Evolutionary conservation across 495 filamentous ascomycete species (phyloP), one percentile per base, ranked within the genome.

Genomic region (Neurospora sp.): DNA sequence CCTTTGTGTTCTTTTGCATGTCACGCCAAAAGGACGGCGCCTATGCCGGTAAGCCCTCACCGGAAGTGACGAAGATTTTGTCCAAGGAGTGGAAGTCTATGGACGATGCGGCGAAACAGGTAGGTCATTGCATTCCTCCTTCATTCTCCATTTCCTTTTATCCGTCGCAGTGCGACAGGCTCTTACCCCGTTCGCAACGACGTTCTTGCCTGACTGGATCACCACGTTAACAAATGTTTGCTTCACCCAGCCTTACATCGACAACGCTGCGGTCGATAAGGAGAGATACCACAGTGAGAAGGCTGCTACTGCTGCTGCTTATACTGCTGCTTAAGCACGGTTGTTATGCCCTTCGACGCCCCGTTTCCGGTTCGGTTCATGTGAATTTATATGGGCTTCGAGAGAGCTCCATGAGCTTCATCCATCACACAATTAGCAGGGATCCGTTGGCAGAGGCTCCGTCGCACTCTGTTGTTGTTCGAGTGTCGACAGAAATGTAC

Each of bases 81-180:
- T 74, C 71, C n/a, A 54, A 80, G 13, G 88, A 91, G 75, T 95
- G 90, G 90, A 77, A 84, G 72, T 10, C 38, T 84, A 74, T 87
- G 81, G 62, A 84, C 79, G 69, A 72, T 42, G 34, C 87, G 85
- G 83, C 93, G 88, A 80, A 79, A 62, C 70, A 80, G 72, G 83
- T 86, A 84, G 71, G 81, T 76, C 11, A 10, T 59, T 59, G 21
- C 11, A 59, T 28, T 45, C 19, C 4, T 9, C 62, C 37, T 45
- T 13, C 54, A 38, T 38, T 31, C n/a, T 36, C 10, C 62, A 45
- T 21, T 66, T 71, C 39, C 71, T 36, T 36, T 19, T 42, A 28
- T 24, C 24, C 43, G 7, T 17, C 31, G 3, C 31, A 59, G 15
- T 28, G 39, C 37, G 48, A 59, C 48, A 59, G 21, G 48, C 11